phyloP scores from a whole-genome alignment of 371 early-diverging fungal species.

The Chytridium lagenaria region DNA sequence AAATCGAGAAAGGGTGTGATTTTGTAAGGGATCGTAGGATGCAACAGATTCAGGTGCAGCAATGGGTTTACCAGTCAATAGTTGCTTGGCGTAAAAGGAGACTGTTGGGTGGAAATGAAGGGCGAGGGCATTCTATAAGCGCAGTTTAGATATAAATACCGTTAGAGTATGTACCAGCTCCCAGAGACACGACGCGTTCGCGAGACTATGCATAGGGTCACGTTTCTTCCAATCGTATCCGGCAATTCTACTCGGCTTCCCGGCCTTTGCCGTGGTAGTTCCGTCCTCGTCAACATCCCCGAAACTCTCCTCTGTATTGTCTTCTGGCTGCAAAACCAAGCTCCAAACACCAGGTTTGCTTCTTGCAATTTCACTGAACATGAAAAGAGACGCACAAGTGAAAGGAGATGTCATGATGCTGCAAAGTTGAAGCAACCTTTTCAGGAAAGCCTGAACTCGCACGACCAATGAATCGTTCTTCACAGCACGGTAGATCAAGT shows the following conservation, averaged over 20 bases:
- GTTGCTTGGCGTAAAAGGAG: constrained; percentile 72
- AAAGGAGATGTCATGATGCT: constrained; percentile 65
- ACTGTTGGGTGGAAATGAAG: constrained; percentile 94
- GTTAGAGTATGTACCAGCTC: constrained; percentile 73
- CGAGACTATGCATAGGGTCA: constrained; percentile 84
- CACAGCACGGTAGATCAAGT: constrained; percentile 85
- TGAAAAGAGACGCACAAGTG: constrained; percentile 81
- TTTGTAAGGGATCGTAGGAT: constrained; percentile 80
- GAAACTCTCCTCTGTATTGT: constrained; percentile 62
- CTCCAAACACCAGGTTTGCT: constrained; percentile 53
- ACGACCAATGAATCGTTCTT: constrained; percentile 72
- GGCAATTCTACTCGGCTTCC: constrained; percentile 13
- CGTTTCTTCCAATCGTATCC: constrained; percentile 86
- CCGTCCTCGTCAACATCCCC: constrained; percentile 46
- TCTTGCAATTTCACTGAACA: constrained; percentile 75
- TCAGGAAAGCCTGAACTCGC: constrained; percentile 84
- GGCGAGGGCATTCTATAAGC: constrained; percentile 57
- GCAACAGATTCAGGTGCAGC: constrained; percentile 61
- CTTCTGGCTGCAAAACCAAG: constrained; percentile 75
- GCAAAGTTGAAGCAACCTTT: constrained; percentile 85
- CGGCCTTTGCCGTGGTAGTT: constrained; percentile 34
- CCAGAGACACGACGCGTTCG: constrained; percentile 86
- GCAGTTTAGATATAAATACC: background rate
- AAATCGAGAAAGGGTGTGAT: constrained; percentile 91
- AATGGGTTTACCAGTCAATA: constrained; percentile 76